These are phyloP conservation scores for Aspergillus sojae DNA, from an alignment of 2,329 filamentous ascomycete species.

Conservation along the genomic window DNA sequence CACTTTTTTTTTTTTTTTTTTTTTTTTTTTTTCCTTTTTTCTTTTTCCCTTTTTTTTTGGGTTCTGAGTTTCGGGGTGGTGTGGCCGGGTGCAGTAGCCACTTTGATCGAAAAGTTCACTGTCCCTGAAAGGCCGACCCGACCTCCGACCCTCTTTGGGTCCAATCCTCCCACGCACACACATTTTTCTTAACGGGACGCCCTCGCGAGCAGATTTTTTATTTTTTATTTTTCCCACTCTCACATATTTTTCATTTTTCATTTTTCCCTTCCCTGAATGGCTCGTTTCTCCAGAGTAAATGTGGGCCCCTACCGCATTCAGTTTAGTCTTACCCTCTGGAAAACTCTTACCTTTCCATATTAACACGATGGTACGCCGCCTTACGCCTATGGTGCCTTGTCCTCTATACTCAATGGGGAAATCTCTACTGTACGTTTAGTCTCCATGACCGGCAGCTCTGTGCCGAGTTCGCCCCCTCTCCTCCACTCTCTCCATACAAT, in stretches of 20 bases:
- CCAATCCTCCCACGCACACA: constrained; percentile 17
- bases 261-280: constrained; percentile 18
- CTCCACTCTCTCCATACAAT: constrained; percentile 14
- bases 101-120: constrained; percentile 21
- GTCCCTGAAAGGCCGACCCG: constrained; percentile 17
- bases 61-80: constrained; percentile 8
- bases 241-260: constrained; percentile 4
- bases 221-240: constrained; percentile 9
- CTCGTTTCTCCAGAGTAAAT: constrained; percentile 16
- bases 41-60: constrained; percentile 9
- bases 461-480: constrained; percentile 26
- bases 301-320: constrained; percentile 11
- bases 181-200: constrained; percentile 25
- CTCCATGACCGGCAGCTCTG: constrained; percentile 25
- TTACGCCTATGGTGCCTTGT: constrained; percentile 19
- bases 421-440: constrained; percentile 16
- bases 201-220: constrained; percentile 12
- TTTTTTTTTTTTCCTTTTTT: background rate
- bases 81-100: constrained; percentile 26
- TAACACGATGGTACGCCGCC: constrained; percentile 20
- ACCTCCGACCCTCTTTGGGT: constrained; percentile 12
- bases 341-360: constrained; percentile 25
- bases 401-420: constrained; percentile 17
- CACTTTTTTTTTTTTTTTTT: constrained; percentile 25
- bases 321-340: constrained; percentile 16